phyloP scores from a whole-genome alignment of 148 eudicot species.

The Euryodendron excelsum region DNA sequence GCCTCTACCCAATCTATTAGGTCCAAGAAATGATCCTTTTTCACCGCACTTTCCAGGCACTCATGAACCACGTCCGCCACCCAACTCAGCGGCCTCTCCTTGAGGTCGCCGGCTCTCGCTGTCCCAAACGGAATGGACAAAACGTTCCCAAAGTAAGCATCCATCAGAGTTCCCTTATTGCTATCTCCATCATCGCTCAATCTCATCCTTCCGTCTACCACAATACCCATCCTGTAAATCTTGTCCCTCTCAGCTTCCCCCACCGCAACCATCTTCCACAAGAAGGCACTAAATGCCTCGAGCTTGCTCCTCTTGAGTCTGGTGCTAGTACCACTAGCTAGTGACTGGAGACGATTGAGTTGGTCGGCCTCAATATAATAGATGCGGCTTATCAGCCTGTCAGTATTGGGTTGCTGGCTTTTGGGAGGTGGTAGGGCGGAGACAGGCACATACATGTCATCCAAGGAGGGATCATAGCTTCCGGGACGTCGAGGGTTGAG shows the following conservation, averaged over 20 bases:
- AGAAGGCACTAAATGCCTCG: constrained; percentile 56
- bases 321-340: constrained; percentile 6
- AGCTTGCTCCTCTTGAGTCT: constrained; percentile 33
- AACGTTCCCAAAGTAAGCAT: constrained; percentile 61
- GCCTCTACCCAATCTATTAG: constrained; percentile 74
- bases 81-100: constrained; percentile 34
- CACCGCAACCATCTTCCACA: constrained; percentile 57
- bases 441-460: constrained; percentile 40
- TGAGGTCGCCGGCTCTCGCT: constrained; percentile 27
- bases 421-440: constrained; percentile 26
- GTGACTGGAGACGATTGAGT: constrained; percentile 35
- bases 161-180: constrained; percentile 16
- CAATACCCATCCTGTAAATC: constrained; percentile 53
- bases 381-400: constrained; percentile 45
- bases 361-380: constrained; percentile 41
- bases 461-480: constrained; percentile 16
- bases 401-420: background rate
- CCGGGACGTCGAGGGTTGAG: no score
- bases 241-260: constrained; percentile 11
- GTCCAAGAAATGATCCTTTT: constrained; percentile 62
- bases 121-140: constrained; percentile 58
- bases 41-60: constrained; percentile 33
- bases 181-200: constrained; percentile 26
- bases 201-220: constrained; percentile 63
- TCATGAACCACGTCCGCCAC: constrained; percentile 41